phyloP scores from a whole-genome alignment of 148 eudicot species.

The Camellia sinensis region DNA sequence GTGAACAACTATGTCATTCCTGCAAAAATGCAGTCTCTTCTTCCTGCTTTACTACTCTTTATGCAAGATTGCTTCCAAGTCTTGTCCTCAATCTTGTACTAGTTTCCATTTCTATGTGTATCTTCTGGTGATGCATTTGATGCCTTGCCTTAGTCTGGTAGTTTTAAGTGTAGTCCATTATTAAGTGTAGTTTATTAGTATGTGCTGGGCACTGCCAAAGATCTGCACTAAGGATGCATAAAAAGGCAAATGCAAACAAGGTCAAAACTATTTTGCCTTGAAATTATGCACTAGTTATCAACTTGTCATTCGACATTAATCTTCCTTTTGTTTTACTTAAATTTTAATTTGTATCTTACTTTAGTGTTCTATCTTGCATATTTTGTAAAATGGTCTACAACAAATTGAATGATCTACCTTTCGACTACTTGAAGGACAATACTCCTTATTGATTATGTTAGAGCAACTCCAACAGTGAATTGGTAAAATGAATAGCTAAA shows the following conservation, averaged over 20 bases:
- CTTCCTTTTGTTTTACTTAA: no score
- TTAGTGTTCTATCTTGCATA: no score
- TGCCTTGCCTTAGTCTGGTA: background rate
- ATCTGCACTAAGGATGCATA: background rate
- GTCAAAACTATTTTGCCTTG: background rate
- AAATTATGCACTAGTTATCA: background rate
- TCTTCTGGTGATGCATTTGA: slow-evolving; percentile 7
- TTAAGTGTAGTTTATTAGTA: background rate
- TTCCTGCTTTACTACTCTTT: background rate
- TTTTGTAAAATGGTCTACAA: no score
- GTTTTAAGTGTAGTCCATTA: background rate
- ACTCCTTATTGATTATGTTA: no score
- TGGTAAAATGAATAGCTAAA: no score
- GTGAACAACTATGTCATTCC: background rate
- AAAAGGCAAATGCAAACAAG: background rate
- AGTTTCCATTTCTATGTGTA: background rate
- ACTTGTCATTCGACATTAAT: background rate
- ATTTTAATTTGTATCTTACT: no score
- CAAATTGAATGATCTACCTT: no score
- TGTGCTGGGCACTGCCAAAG: background rate
- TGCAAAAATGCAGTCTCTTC: background rate
- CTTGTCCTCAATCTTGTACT: background rate
- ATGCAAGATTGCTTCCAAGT: background rate
- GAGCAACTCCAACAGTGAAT: no score
- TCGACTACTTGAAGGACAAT: no score